These are phyloP conservation scores for Edaphochlamys debaryana DNA, from an alignment of 139 green algal species.

Conservation along the genomic window DNA sequence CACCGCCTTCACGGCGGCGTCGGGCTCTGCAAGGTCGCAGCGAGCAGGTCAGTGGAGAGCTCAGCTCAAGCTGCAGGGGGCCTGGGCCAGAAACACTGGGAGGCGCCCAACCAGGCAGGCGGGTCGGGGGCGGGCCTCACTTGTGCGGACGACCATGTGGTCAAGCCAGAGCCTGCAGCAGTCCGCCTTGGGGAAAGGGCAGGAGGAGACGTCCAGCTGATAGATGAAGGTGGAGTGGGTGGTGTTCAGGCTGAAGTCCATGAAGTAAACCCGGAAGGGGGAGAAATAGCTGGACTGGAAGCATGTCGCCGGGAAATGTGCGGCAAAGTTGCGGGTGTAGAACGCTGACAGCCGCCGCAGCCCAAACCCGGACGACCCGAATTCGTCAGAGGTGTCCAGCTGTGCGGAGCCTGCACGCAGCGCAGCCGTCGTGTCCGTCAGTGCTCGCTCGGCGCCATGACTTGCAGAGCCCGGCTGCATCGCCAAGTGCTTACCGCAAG, in stretches of 20 bases:
- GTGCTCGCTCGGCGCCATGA: no score
- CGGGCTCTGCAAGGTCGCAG: no score
- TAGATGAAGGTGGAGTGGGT: conserved; percentile 6
- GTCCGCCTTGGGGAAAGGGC: conserved; percentile 1
- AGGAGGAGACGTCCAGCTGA: conserved; percentile 35
- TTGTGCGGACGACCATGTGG: conserved; percentile 40
- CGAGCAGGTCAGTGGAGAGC: no score
- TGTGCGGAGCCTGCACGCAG: conserved; percentile 18
- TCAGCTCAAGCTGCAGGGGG: no score
- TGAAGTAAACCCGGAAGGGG: conserved; percentile 46
- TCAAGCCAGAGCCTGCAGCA: conserved; percentile 44
- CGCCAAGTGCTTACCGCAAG: conserved; percentile 14
- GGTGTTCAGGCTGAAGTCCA: background rate
- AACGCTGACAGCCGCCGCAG: conserved; percentile 14
- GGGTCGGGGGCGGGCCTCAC: no score
- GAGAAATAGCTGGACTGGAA: conserved; percentile 50
- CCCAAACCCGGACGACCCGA: conserved; percentile 1
- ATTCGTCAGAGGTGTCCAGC: conserved; percentile 17
- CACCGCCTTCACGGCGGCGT: no score
- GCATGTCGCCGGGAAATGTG: conserved; percentile 23
- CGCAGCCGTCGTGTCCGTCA: no score
- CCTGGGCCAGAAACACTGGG: no score
- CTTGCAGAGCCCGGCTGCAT: no score
- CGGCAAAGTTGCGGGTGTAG: conserved; percentile 25
- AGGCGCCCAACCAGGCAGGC: no score